Evolutionary conservation across 108 stramenopile species (phyloP).

Genomic region (Stephanodiscus triporus): DNA sequence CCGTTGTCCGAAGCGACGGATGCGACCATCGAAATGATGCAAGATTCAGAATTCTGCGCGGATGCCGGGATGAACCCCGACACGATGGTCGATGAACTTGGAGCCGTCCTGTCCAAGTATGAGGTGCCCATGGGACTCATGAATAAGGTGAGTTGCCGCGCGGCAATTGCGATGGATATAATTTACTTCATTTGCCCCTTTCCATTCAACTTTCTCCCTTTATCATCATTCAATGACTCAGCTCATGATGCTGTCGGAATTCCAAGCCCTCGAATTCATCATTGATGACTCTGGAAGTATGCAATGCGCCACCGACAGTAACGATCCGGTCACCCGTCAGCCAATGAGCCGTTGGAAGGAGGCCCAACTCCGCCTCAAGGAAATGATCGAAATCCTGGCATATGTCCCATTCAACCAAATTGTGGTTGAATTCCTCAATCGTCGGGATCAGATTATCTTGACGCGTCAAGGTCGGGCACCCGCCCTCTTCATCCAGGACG

Average conservation of each 20-base stretch:
- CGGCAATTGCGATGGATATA: background rate
- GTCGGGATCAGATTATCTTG: constrained; percentile 39
- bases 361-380: constrained; percentile 50
- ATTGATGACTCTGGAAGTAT: constrained; percentile 61
- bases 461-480: constrained; percentile 43
- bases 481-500: constrained; percentile 28
- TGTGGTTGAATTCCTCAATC: constrained; percentile 54
- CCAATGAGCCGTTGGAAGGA: constrained; percentile 55
- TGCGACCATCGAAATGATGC: constrained; percentile 62
- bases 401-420: constrained; percentile 57
- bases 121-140: constrained; percentile 66
- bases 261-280: constrained; percentile 53
- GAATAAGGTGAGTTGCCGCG: constrained; percentile 23
- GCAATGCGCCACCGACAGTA: constrained; percentile 43
- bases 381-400: constrained; percentile 62
- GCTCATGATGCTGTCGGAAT: constrained; percentile 58
- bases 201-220: background rate
- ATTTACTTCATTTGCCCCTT: too few species aligned
- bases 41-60: constrained; percentile 55
- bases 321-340: constrained; percentile 25
- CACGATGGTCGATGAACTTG: constrained; percentile 50
- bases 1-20: constrained; percentile 53
- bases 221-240: background rate
- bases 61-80: constrained; percentile 56
- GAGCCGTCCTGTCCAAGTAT: constrained; percentile 48